These are phyloP conservation scores for Cordyceps tenuipes DNA, from an alignment of 2,329 filamentous ascomycete species.

Conservation along the genomic window DNA sequence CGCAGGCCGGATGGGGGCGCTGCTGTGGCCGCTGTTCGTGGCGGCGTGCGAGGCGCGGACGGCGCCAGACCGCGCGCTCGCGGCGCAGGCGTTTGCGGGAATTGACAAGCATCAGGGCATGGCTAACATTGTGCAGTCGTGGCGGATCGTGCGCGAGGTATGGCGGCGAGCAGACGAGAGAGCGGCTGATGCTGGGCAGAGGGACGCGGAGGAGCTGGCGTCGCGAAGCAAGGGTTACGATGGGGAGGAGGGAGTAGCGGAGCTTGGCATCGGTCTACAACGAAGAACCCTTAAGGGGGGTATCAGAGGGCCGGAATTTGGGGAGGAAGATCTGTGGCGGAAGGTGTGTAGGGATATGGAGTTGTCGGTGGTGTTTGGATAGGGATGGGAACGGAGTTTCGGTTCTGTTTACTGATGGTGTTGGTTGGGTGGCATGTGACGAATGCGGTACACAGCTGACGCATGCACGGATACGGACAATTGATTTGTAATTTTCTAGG, in stretches of 20 bases:
- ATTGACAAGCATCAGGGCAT: conserved; percentile 53
- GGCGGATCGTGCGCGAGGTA: conserved; percentile 53
- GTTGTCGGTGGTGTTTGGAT: conserved; percentile 52
- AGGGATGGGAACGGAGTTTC: conserved; percentile 14
- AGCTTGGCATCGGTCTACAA: not conserved
- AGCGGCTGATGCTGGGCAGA: conserved; percentile 12
- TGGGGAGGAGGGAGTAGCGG: not conserved
- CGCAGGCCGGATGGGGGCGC: conserved; percentile 52
- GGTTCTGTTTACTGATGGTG: too few species aligned
- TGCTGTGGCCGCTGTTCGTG: conserved; percentile 58
- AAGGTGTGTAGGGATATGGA: conserved; percentile 50
- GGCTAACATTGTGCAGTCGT: conserved; percentile 55
- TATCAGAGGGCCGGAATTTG: not conserved
- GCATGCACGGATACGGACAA: not conserved
- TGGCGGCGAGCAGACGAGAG: conserved; percentile 44
- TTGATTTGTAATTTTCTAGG: not conserved
- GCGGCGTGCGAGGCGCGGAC: conserved; percentile 50
- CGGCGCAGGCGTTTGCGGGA: conserved; percentile 42
- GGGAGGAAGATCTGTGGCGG: conserved; percentile 41
- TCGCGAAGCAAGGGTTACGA: conserved; percentile 9
- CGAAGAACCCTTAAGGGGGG: not conserved
- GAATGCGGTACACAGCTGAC: not conserved
- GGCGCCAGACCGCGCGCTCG: conserved; percentile 41
- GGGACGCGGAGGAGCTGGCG: not conserved
- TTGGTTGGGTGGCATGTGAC: not conserved